These are phyloP conservation scores for Gonapodya sp. DNA, from an alignment of 192 early-diverging fungal species.

Conservation along the genomic window DNA sequence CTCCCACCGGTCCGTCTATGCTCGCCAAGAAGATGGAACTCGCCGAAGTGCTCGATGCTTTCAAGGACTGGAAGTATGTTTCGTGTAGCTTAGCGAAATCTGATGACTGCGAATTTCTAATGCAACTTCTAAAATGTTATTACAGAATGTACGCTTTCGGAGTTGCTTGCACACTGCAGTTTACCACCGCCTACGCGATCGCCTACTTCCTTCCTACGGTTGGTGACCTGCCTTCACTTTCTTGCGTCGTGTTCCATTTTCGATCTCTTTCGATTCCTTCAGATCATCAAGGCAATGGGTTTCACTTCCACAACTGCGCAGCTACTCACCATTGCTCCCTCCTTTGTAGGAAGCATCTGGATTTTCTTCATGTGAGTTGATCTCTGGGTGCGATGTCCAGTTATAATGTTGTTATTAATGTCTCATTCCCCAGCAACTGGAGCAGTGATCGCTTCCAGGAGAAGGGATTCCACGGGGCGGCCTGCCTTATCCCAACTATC, in stretches of 20 bases:
- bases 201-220: not conserved
- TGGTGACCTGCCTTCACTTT: not conserved
- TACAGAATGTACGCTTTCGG: not conserved
- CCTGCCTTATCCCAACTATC: conserved; percentile 16
- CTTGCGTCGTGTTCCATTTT: too few species aligned
- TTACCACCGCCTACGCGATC: not conserved
- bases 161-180: not conserved
- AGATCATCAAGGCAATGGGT: not conserved
- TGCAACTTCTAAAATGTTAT: too few species aligned
- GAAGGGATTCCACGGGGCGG: conserved; percentile 27
- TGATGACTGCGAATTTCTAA: not conserved
- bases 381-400: not conserved
- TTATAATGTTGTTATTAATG: not conserved
- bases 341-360: not conserved
- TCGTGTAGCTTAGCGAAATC: too few species aligned
- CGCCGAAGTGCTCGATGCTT: conserved; percentile 24
- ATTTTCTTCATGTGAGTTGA: not conserved
- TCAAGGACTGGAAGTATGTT: not conserved
- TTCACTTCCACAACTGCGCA: not conserved
- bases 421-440: not conserved
- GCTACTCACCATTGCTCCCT: not conserved
- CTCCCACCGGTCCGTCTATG: not conserved
- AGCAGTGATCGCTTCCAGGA: conserved; percentile 15
- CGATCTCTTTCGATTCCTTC: too few species aligned
- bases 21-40: not conserved